Percentiles rank a stretch among this genome's conserved stretches.
These are phyloP conservation scores for Xylaria curta DNA, from an alignment of 495 filamentous ascomycete genomes.

Conservation along the genomic window DNA sequence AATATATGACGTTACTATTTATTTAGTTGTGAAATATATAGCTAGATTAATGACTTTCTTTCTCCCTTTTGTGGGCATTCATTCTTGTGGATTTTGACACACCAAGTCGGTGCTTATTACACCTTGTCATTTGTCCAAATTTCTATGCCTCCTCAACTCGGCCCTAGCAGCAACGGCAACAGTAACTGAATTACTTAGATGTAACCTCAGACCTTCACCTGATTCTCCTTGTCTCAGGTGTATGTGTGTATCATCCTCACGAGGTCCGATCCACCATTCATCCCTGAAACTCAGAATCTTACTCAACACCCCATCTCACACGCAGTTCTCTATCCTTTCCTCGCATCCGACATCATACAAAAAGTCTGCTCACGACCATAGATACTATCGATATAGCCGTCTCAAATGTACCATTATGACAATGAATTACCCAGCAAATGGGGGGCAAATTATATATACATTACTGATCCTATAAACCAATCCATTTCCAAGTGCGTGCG, in stretches of 20 bases:
- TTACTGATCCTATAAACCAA: neutral
- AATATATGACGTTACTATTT: neutral
- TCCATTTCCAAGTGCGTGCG: neutral
- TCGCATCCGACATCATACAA: neutral
- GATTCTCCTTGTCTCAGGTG: neutral
- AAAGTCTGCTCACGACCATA: neutral
- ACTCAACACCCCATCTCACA: neutral
- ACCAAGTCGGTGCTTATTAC: neutral
- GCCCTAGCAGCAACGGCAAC: neutral
- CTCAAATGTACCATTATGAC: neutral
- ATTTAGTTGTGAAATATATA: neutral
- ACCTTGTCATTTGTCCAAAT: neutral
- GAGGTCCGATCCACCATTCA: neutral
- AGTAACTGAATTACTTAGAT: too few relatives aligned
- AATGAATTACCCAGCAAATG: neutral
- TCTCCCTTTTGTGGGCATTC: neutral
- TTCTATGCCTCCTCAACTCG: neutral
- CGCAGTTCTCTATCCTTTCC: neutral
- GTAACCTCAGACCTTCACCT: too few relatives aligned
- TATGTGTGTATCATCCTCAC: too few relatives aligned
- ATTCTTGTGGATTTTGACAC: neutral
- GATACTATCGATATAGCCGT: neutral
- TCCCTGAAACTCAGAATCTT: neutral
- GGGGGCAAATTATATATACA: slow-evolving; percentile 6
- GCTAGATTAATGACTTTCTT: neutral